phyloP scores from a whole-genome alignment of 1,284 basidiomycete species.

The Gymnopus androsaceus region DNA sequence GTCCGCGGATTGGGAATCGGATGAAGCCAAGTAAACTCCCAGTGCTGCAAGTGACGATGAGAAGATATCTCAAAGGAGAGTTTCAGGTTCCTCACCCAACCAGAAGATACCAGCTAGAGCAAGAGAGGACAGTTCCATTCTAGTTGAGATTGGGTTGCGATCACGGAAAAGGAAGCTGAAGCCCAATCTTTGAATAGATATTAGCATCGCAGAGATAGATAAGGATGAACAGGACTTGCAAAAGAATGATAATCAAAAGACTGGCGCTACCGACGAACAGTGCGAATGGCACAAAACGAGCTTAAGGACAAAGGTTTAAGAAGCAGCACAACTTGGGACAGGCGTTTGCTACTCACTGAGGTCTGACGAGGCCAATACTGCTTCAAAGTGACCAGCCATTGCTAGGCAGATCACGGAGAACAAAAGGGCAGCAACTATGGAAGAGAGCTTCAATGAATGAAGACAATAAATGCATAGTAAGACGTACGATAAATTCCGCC shows the following conservation, averaged over 20 bases:
- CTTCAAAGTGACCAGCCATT: slow-evolving; percentile 75
- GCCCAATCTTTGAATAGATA: slow-evolving; percentile 46
- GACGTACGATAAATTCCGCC: slow-evolving; percentile 13
- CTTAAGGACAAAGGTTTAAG: slow-evolving; percentile 37
- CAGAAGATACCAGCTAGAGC: slow-evolving; percentile 75
- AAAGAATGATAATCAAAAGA: slow-evolving; percentile 61
- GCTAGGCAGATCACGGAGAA: slow-evolving; percentile 76
- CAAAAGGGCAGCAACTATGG: slow-evolving; percentile 58
- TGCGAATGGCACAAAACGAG: slow-evolving; percentile 81
- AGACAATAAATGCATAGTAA: neutral
- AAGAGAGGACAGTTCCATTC: slow-evolving; percentile 69
- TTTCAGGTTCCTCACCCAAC: slow-evolving; percentile 55
- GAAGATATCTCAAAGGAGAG: slow-evolving; percentile 11
- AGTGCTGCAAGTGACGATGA: slow-evolving; percentile 51
- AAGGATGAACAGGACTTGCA: slow-evolving; percentile 47
- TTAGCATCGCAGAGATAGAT: neutral
- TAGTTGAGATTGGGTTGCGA: slow-evolving; percentile 76
- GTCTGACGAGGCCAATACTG: slow-evolving; percentile 68
- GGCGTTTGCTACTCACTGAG: slow-evolving; percentile 57
- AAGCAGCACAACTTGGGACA: neutral
- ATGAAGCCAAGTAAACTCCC: slow-evolving; percentile 68
- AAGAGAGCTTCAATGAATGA: slow-evolving; percentile 9
- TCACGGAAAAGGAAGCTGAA: slow-evolving; percentile 62
- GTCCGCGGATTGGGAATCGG: slow-evolving; percentile 72
- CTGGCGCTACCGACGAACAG: slow-evolving; percentile 75